phyloP scores from a whole-genome alignment of 371 early-diverging fungal genomes.

The Dichotomocladium elegans region DNA sequence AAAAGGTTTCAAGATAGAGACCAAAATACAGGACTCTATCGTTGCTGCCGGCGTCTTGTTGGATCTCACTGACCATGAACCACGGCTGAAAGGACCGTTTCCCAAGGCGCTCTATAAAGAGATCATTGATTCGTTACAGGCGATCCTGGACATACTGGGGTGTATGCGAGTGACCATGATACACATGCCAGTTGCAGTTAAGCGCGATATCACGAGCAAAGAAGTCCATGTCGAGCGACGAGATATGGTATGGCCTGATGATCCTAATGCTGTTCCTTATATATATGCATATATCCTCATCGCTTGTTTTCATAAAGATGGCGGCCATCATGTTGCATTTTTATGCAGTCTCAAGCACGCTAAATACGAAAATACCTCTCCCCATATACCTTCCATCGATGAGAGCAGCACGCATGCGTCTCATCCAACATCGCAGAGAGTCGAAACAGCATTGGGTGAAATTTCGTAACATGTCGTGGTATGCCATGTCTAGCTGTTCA shows the following conservation, averaged over 20 bases:
- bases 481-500: slow-evolving; percentile 39
- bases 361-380: slow-evolving; percentile 50
- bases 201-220: slow-evolving; percentile 25
- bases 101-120: slow-evolving; percentile 51
- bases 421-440: slow-evolving; percentile 41
- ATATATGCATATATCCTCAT: too few relatives aligned
- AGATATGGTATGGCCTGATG: slow-evolving; percentile 41
- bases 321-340: slow-evolving; percentile 41
- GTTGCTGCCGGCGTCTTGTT: slow-evolving; percentile 42
- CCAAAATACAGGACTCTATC: slow-evolving; percentile 35
- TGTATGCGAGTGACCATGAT: slow-evolving; percentile 50
- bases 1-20: slow-evolving; percentile 29
- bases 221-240: slow-evolving; percentile 42
- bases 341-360: slow-evolving; percentile 44
- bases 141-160: slow-evolving; percentile 50
- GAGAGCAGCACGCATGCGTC: slow-evolving; percentile 45
- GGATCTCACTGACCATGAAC: slow-evolving; percentile 53
- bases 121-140: slow-evolving; percentile 52
- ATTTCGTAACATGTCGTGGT: slow-evolving; percentile 44
- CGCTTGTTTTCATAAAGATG: slow-evolving; percentile 15
- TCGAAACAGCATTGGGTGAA: slow-evolving; percentile 22
- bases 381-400: slow-evolving; percentile 58
- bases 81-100: slow-evolving; percentile 56
- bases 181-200: slow-evolving; percentile 47
- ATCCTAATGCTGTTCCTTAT: slow-evolving; percentile 1